phyloP scores from a whole-genome alignment of 2,329 filamentous ascomycete species.

The Alternaria incomplexa region DNA sequence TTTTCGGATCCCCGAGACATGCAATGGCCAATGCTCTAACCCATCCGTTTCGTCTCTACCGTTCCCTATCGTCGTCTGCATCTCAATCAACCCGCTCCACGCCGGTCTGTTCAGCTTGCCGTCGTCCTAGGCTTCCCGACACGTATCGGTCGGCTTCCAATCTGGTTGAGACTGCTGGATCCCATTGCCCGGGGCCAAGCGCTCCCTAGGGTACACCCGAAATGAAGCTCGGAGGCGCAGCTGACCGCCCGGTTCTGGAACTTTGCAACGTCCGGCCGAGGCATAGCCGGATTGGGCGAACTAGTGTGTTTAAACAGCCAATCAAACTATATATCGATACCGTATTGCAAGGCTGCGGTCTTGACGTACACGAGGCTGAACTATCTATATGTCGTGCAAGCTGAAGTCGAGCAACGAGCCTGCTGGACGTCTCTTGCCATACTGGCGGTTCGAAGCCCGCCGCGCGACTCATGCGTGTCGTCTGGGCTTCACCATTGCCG shows the following conservation, averaged over 20 bases:
- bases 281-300: constrained; percentile 11
- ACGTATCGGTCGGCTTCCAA: not conserved
- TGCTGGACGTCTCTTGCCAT: not conserved
- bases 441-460: not conserved
- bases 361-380: not conserved
- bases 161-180: not conserved
- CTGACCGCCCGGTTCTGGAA: constrained; percentile 8
- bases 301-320: not conserved
- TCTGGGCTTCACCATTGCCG: not conserved
- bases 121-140: not conserved
- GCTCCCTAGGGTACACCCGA: constrained; percentile 15
- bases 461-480: not conserved
- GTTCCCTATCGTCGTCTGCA: not conserved
- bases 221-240: constrained; percentile 17
- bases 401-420: not conserved
- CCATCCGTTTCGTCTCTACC: not conserved
- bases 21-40: not conserved
- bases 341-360: constrained; percentile 4
- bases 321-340: not conserved
- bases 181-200: not conserved
- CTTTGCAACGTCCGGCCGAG: constrained; percentile 11
- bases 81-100: not conserved
- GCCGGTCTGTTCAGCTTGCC: not conserved
- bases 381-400: not conserved
- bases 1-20: not conserved